Base-by-base conservation (phyloP, 73 alveolate genomes). In the Paramecium caudatum region DNA sequence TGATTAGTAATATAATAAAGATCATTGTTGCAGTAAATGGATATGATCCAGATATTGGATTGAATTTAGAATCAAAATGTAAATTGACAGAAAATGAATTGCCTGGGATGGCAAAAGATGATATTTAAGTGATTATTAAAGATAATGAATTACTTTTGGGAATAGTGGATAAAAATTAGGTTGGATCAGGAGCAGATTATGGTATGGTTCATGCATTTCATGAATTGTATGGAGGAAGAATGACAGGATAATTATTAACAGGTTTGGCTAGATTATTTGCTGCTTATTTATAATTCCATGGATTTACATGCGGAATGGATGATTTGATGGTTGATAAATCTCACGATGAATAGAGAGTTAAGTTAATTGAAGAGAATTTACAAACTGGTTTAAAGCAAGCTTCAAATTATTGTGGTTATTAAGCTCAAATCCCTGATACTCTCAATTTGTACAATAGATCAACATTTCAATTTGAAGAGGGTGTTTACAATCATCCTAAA, bases 301-400 rank as follows among this genome's bases (percentile, higher is more conserved):
- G 99, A 21, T 96, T 98, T 82, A 94, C 99, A 46, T 98, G 99
- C 50, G 98, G 99, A 10, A 94, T 97, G 80, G 99, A 97, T 82
- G 99, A 98, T 91, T 83, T 96, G 34, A 82, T 97, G 9, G 84
- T 98, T 7, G 96, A 96, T 55, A 91, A 93, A 21, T 93, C 94
- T 48, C 82, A 94, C 84, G 96, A 98, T 82, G 94, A 93, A 33
- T 74, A 94, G 30, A 95, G 99, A 91, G 93, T 94, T 86, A 65
- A 84, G 47, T 95, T 92, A 90, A 95, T 97, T 30, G 97, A 96
- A 91, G 91, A 94, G 36, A 91, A 95, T 2, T 96, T 94, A 50
- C 91, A 90, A 90, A 94, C 82, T 65, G 98, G 99, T 43, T 94
- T 97, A 87, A 94, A 92, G 47, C 94, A 97, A 3, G 96, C 97